phyloP scores from a whole-genome alignment of 768 basidiomycete genomes.

The Pleurotus tuoliensis region DNA sequence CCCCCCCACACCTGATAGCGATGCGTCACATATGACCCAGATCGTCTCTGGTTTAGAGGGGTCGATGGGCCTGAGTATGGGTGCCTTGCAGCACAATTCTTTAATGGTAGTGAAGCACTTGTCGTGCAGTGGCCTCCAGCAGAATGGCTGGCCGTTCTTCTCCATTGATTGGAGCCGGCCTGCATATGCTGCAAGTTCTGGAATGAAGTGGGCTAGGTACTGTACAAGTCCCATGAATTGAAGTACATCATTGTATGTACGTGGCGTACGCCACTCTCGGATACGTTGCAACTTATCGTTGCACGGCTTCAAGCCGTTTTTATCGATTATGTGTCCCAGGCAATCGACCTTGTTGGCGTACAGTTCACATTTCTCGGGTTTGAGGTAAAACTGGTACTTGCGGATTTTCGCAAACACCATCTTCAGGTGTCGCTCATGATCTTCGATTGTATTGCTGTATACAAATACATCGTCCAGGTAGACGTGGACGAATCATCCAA shows the following conservation, averaged over 20 bases:
- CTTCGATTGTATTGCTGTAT: no score
- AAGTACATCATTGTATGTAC: conserved; percentile 21
- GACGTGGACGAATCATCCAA: conserved; percentile 36
- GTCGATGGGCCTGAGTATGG: no score
- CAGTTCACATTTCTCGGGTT: conserved; percentile 22
- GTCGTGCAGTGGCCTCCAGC: no score
- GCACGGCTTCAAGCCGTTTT: conserved; percentile 24
- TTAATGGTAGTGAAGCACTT: no score
- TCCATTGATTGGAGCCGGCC: no score
- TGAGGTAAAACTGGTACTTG: conserved; percentile 10
- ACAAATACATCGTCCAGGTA: conserved; percentile 34
- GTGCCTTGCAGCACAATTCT: no score
- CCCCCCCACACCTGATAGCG: no score
- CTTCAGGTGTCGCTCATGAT: not conserved
- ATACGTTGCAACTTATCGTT: conserved; percentile 25
- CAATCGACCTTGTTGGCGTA: conserved; percentile 21
- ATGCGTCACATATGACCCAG: no score
- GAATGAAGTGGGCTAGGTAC: no score
- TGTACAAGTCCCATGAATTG: not conserved
- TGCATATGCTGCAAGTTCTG: no score
- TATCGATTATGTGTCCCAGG: conserved; percentile 30
- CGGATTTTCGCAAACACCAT: not conserved
- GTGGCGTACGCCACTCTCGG: conserved; percentile 22
- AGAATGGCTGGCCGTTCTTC: no score
- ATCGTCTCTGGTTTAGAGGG: no score